These are phyloP conservation scores for Neurospora sublineolata DNA, from an alignment of 495 filamentous ascomycete species.

Conservation along the genomic window DNA sequence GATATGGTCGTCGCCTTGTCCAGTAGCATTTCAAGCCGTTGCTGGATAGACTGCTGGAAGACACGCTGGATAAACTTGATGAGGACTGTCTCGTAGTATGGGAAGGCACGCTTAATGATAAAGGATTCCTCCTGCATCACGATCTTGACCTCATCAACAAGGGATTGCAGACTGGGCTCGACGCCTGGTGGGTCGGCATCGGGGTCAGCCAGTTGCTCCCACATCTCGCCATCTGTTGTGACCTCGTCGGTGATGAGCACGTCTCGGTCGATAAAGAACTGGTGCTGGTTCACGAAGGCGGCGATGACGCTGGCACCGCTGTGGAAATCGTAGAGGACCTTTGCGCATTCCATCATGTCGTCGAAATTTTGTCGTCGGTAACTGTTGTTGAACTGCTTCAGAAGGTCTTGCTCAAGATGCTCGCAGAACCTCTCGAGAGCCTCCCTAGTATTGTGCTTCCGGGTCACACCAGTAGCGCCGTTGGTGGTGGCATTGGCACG, in stretches of 20 bases:
- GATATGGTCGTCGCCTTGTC: slow-evolving; percentile 87
- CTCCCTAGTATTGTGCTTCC: slow-evolving; percentile 62
- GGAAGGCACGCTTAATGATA: slow-evolving; percentile 91
- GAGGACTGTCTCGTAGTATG: slow-evolving; percentile 89
- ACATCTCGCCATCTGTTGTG: slow-evolving; percentile 63
- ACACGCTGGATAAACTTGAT: slow-evolving; percentile 86
- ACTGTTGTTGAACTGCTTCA: slow-evolving; percentile 94
- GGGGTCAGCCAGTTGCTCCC: slow-evolving; percentile 88
- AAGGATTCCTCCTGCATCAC: slow-evolving; percentile 95
- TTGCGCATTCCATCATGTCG: slow-evolving; percentile 91
- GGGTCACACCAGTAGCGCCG: slow-evolving; percentile 28
- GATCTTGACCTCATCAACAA: slow-evolving; percentile 86
- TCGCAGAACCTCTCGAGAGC: slow-evolving; percentile 96
- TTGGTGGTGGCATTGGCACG: slow-evolving; percentile 44
- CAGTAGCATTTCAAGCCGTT: slow-evolving; percentile 88
- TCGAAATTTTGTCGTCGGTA: slow-evolving; percentile 90
- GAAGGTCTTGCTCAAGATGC: slow-evolving; percentile 83
- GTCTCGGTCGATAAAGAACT: slow-evolving; percentile 93
- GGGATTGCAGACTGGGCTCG: slow-evolving; percentile 80
- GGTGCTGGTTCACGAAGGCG: slow-evolving; percentile 95
- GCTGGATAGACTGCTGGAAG: slow-evolving; percentile 96
- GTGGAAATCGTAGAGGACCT: slow-evolving; percentile 90
- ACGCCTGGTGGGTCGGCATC: slow-evolving; percentile 84
- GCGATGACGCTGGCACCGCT: slow-evolving; percentile 88
- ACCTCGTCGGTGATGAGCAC: slow-evolving; percentile 88